A percentile compares a stretch with the other conserved stretches of the same genome.
Conservation (phyloP, 345 rosid species). For the Lepidium sativum region DNA sequence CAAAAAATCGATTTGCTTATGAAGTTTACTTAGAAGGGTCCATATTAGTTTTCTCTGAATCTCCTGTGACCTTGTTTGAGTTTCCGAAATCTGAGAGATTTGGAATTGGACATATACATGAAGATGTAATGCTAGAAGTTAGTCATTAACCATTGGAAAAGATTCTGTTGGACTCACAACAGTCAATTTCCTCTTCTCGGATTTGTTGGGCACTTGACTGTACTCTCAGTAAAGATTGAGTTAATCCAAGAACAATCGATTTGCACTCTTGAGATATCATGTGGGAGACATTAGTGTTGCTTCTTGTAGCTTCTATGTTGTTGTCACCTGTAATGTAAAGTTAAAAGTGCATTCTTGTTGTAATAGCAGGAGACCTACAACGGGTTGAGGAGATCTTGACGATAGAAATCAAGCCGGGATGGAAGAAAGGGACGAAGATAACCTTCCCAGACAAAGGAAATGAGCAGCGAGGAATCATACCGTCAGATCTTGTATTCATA, state of each 20-base stretch:
- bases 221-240: too few relatives aligned
- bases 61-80: background rate
- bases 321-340: background rate
- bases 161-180: background rate
- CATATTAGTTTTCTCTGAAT: background rate
- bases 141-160: background rate
- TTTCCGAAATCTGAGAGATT: background rate
- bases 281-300: background rate
- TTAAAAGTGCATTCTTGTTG: background rate
- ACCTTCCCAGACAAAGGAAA: slow-evolving; percentile 88
- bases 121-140: background rate
- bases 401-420: slow-evolving; percentile 75
- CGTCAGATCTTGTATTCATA: slow-evolving; percentile 64
- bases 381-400: slow-evolving; percentile 70
- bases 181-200: background rate
- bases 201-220: background rate
- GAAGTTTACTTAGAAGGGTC: background rate
- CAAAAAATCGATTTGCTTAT: background rate
- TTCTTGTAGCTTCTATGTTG: background rate
- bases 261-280: background rate
- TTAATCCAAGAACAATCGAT: background rate
- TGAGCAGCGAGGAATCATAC: slow-evolving; percentile 55
- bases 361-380: slow-evolving; percentile 53
- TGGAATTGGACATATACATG: background rate
- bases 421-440: slow-evolving; percentile 89